A percentile compares a stretch with the other conserved stretches of the same genome.
Conservation (phyloP, 306 rosid species). For the Citrullus mucosospermus region DNA sequence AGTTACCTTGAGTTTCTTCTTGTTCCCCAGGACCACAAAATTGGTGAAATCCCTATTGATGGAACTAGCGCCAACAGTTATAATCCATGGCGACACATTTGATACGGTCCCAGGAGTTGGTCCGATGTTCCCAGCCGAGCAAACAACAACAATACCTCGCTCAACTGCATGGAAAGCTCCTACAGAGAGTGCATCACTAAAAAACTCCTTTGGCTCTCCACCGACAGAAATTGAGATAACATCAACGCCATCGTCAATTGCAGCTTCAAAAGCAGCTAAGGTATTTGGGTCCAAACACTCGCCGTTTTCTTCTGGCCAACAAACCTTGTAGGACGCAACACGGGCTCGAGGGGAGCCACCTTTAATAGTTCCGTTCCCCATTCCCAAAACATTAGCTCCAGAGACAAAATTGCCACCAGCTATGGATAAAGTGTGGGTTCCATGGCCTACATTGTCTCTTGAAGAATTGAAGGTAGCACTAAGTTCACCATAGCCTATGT, state of each 20-base stretch:
- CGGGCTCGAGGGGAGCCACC: conserved; percentile 73
- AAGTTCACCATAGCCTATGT: neutral
- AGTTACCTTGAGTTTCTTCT: neutral
- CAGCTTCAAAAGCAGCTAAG: conserved; percentile 78
- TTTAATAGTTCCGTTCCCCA: conserved; percentile 47
- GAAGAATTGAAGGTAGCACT: neutral
- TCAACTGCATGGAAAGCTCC: conserved; percentile 51
- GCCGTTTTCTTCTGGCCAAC: conserved; percentile 54
- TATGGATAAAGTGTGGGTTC: conserved; percentile 8
- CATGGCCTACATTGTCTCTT: neutral
- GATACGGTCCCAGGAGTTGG: conserved; percentile 46
- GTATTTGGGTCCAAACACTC: conserved; percentile 48
- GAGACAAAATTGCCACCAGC: conserved; percentile 4
- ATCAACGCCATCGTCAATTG: conserved; percentile 67
- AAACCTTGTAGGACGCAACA: conserved; percentile 72
- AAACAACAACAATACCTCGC: conserved; percentile 58
- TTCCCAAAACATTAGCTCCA: conserved; percentile 25
- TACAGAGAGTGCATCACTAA: conserved; percentile 38
- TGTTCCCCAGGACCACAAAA: conserved; percentile 34
- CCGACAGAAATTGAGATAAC: conserved; percentile 63
- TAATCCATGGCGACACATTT: conserved; percentile 70
- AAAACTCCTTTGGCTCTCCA: conserved; percentile 25
- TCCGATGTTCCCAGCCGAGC: conserved; percentile 75
- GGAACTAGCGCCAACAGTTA: conserved; percentile 76
- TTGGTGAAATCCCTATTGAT: conserved; percentile 49